Base-by-base conservation (phyloP, 768 basidiomycete genomes). In the Leccinellum luteum region DNA sequence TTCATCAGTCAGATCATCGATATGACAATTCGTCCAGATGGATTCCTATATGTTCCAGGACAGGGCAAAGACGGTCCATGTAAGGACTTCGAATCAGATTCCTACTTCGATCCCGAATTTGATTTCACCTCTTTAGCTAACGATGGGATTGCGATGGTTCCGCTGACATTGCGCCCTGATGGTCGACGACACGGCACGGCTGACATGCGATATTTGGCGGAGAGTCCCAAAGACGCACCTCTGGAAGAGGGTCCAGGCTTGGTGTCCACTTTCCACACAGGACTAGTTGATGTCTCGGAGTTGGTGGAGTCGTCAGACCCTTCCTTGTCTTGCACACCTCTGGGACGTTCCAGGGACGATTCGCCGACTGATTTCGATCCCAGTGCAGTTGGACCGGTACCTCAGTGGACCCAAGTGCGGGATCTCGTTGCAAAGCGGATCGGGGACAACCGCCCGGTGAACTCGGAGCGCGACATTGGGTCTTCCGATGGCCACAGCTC, bases 1-100 rank as follows among this genome's bases (percentile, higher is more conserved):
- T 63, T 68, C 51, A 48, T 17, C 27, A 66, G 56, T 28, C 10
- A 54, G 5, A 28, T 64, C 41, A 69, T 69, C 27, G 64, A 59
- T 4, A 41, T 56, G 32, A 68, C 60, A 1, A 27, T 38, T 23
- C 64, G 56, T 1, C 21, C 21, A 0, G 51, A 54, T 6, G 7
- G 32, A 3, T 68, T 66, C 56, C 58, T 69, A 13, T 53, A 31
- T 6, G 31, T 67, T 6, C 56, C 56, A 1, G 59, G 43, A 0
- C 41, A 41, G 27, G 2, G 2, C 1, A 49, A 48, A 15, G 62
- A 50, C 35, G 27, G 2, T 23, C 17, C 12, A 6, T 23, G 41
- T 5, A 54, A 35, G 27, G 8, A 10, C 21, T 32, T 7, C 25
- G 47, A 21, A 14, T 23, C 28, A 8, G 30, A 35, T 35, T 3